phyloP scores from a whole-genome alignment of 306 rosid species.

The Corylus heterophylla region DNA sequence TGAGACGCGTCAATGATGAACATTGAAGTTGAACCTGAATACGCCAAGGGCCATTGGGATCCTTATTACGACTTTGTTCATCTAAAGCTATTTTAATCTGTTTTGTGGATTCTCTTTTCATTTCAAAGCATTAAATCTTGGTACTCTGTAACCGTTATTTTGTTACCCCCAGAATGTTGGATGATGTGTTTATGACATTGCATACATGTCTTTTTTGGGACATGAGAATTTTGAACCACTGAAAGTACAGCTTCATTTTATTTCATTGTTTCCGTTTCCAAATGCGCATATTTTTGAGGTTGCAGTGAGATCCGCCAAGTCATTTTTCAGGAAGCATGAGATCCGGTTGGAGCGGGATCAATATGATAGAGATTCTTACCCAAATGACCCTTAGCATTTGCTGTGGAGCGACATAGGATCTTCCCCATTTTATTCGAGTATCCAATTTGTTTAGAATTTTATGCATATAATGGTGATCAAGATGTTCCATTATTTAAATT shows the following conservation, averaged over 20 bases:
- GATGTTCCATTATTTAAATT: no score
- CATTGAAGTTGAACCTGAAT: slow-evolving; percentile 11
- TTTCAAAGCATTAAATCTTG: slow-evolving; percentile 19
- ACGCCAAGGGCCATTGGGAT: not conserved
- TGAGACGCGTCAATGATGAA: not conserved
- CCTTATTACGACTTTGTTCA: slow-evolving; percentile 12
- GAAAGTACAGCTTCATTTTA: slow-evolving; percentile 8
- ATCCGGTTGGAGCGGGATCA: no score
- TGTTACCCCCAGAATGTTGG: slow-evolving; percentile 9
- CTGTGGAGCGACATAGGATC: no score
- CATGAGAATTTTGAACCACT: slow-evolving; percentile 3
- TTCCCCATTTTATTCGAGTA: no score
- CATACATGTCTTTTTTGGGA: not conserved
- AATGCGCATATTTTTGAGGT: not conserved
- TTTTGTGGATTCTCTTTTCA: not conserved
- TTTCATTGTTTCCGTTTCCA: not conserved
- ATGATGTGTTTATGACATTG: slow-evolving; percentile 19
- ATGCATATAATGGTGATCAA: no score
- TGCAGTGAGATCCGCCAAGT: not conserved
- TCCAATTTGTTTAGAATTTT: no score
- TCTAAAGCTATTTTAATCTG: slow-evolving; percentile 11
- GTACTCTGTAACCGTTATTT: slow-evolving; percentile 5
- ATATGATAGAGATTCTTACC: no score
- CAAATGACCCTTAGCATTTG: no score
- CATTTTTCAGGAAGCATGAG: not conserved